Evolutionary conservation across 176 grass and related monocot species (phyloP).

Genomic region (Oryza rufipogon): DNA sequence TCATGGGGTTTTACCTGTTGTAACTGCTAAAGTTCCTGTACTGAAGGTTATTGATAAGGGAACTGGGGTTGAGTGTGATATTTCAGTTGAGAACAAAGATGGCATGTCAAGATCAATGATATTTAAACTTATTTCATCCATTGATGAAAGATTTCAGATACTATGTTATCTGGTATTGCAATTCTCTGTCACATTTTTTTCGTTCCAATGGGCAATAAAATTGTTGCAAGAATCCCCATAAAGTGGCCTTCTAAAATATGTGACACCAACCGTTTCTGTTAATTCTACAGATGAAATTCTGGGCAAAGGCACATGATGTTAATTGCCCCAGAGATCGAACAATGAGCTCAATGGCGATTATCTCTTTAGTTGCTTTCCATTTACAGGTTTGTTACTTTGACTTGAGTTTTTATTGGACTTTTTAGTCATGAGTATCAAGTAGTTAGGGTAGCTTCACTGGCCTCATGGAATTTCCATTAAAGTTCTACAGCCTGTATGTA

Average conservation of each 20-base stretch:
- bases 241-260: conserved; percentile 3
- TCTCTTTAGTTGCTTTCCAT: conserved; percentile 97
- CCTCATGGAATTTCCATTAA: conserved; percentile 35
- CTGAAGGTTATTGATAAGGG: conserved; percentile 69
- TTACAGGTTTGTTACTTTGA: conserved; percentile 65
- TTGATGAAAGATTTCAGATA: conserved; percentile 84
- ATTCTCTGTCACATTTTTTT: conserved; percentile 34
- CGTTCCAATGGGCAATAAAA: conserved; percentile 21
- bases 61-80: conserved; percentile 86
- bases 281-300: conserved; percentile 78
- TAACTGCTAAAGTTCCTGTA: conserved; percentile 79
- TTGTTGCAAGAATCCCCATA: conserved; percentile 8
- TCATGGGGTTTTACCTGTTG: conserved; percentile 68
- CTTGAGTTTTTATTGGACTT: conserved; percentile 16
- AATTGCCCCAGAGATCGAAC: conserved; percentile 88
- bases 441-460: conserved; percentile 7
- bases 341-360: conserved; percentile 95
- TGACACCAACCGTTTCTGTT: conserved; percentile 24
- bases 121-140: conserved; percentile 71
- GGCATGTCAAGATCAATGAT: conserved; percentile 86
- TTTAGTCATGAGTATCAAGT: conserved; percentile 5
- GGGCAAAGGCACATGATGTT: conserved; percentile 76
- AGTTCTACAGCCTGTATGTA: neutral
- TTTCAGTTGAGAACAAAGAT: conserved; percentile 97
- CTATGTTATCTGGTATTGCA: conserved; percentile 89